Conservation (phyloP, 1,284 basidiomycete species). For the Sanghuangporus weigelae region DNA sequence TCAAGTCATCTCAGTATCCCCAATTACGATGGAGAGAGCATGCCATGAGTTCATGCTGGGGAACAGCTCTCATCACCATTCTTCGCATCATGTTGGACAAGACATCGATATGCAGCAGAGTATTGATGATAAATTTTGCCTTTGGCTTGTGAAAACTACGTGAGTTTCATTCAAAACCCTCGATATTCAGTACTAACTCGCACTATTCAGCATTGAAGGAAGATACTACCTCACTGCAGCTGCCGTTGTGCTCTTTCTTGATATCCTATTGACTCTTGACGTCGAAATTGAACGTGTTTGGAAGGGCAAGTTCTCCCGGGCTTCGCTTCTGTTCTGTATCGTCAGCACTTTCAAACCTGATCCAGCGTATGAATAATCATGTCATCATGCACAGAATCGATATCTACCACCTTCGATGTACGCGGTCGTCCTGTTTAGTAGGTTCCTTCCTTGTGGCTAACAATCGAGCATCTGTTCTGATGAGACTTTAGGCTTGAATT, state of each 20-base stretch:
- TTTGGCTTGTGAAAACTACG: background rate
- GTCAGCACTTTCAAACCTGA: background rate
- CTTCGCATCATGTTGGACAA: no score
- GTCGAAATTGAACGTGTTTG: constrained; percentile 5
- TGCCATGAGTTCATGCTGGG: no score
- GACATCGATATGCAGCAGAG: no score
- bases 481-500: background rate
- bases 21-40: no score
- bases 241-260: background rate
- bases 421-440: background rate
- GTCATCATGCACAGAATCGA: background rate
- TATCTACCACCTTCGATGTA: constrained; percentile 3
- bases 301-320: background rate
- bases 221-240: constrained; percentile 6
- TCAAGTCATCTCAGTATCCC: no score
- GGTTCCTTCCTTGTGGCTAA: background rate
- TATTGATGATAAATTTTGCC: no score
- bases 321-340: background rate
- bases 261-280: constrained; percentile 3
- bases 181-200: background rate
- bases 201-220: background rate
- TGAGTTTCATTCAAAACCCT: background rate
- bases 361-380: background rate
- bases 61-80: no score
- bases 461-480: background rate